Evolutionary conservation across 2,329 filamentous ascomycete species (phyloP).

Genomic region (Diaporthe vaccinii): DNA sequence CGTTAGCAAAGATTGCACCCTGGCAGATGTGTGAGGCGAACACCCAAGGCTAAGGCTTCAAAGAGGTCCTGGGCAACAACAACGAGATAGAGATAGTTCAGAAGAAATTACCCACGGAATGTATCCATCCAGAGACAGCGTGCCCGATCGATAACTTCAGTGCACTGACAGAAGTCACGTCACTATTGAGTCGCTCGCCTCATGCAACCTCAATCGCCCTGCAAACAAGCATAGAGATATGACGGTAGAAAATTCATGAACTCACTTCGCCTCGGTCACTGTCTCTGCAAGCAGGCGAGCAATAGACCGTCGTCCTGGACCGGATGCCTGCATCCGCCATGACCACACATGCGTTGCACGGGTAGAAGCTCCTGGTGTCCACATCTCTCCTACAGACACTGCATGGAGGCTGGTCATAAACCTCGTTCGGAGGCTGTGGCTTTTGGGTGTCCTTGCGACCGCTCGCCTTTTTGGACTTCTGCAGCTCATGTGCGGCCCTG

Average conservation of each 20-base stretch:
- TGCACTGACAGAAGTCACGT: background rate
- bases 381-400: slow-evolving; percentile 44
- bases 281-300: slow-evolving; percentile 46
- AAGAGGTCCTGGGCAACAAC: background rate
- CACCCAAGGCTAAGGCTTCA: background rate
- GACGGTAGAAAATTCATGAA: background rate
- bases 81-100: no score
- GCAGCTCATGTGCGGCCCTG: slow-evolving; percentile 45
- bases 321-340: slow-evolving; percentile 43
- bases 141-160: no score
- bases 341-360: slow-evolving; percentile 48
- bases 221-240: background rate
- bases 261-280: slow-evolving; percentile 42
- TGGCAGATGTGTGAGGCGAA: background rate
- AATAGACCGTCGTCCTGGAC: slow-evolving; percentile 46
- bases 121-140: background rate
- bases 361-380: slow-evolving; percentile 44
- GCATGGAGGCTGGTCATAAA: slow-evolving; percentile 48
- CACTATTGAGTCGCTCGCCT: background rate
- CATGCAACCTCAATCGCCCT: background rate
- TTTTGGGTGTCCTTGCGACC: slow-evolving; percentile 34
- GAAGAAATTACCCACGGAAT: no score
- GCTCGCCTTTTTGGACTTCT: slow-evolving; percentile 47
- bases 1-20: slow-evolving; percentile 20
- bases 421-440: slow-evolving; percentile 42